These are phyloP conservation scores for Fusarium foetens DNA, from an alignment of 2,329 filamentous ascomycete genomes.

Conservation along the genomic window DNA sequence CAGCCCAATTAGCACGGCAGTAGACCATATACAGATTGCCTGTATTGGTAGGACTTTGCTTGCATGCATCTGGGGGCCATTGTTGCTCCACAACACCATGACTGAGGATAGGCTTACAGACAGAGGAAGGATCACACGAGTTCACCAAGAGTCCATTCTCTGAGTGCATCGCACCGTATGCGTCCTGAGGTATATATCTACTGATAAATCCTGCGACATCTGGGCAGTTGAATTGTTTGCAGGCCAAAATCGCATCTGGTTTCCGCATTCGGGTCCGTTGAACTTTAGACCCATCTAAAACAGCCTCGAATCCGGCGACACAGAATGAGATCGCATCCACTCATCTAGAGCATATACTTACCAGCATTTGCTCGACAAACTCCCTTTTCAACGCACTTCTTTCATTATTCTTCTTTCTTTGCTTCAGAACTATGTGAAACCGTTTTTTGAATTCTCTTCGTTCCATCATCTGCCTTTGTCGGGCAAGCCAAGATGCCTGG, in stretches of 20 bases:
- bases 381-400: slow-evolving; percentile 12
- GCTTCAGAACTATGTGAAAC: slow-evolving; percentile 35
- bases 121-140: slow-evolving; percentile 11
- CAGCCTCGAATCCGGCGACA: slow-evolving; percentile 31
- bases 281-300: slow-evolving; percentile 31
- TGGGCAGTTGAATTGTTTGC: slow-evolving; percentile 21
- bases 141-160: background rate
- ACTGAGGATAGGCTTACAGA: slow-evolving; percentile 8
- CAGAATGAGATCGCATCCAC: slow-evolving; percentile 20
- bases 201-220: slow-evolving; percentile 13
- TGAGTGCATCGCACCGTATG: slow-evolving; percentile 25
- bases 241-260: slow-evolving; percentile 25
- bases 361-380: slow-evolving; percentile 31
- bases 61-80: slow-evolving; percentile 32
- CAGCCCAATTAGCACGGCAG: slow-evolving; percentile 19
- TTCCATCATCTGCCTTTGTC: slow-evolving; percentile 26
- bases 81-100: slow-evolving; percentile 33
- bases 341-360: slow-evolving; percentile 19
- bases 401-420: slow-evolving; percentile 1
- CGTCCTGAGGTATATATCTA: slow-evolving; percentile 29
- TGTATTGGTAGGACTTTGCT: slow-evolving; percentile 10
- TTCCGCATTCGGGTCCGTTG: slow-evolving; percentile 34
- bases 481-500: slow-evolving; percentile 40
- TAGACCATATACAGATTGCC: slow-evolving; percentile 13
- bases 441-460: slow-evolving; percentile 15